Evolutionary conservation across 306 rosid species (phyloP).

Genomic region (Dalbergia cultrata): DNA sequence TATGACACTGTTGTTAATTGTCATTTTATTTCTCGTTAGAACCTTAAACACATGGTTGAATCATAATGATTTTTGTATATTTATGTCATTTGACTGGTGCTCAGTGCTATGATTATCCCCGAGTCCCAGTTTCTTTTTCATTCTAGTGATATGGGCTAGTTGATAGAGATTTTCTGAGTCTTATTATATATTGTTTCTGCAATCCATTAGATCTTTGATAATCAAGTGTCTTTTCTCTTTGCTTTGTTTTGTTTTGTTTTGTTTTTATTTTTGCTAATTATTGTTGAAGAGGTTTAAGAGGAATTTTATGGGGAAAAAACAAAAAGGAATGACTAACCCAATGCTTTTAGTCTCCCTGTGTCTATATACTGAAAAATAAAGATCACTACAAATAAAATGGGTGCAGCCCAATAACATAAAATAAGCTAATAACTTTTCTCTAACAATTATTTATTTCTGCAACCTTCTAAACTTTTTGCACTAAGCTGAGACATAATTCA

Average conservation of each 20-base stretch:
- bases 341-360: too few relatives aligned
- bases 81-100: not conserved
- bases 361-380: too few relatives aligned
- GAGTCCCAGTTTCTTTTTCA: not conserved
- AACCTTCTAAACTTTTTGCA: conserved; percentile 20
- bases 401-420: too few relatives aligned
- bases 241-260: not conserved
- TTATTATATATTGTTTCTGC: conserved; percentile 8
- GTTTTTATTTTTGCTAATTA: not conserved
- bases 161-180: not conserved
- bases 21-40: too few relatives aligned
- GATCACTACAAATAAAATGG: too few relatives aligned
- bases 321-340: too few relatives aligned
- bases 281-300: too few relatives aligned
- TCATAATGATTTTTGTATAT: too few relatives aligned
- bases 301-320: too few relatives aligned
- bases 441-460: not conserved
- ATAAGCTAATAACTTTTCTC: not conserved
- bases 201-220: conserved; percentile 22
- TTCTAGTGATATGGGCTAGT: not conserved
- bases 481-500: conserved; percentile 55
- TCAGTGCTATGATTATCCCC: not conserved
- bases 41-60: too few relatives aligned
- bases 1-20: too few relatives aligned
- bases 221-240: not conserved